Conservation (phyloP, 1,284 basidiomycete species). For the Fomitopsis palustris region DNA sequence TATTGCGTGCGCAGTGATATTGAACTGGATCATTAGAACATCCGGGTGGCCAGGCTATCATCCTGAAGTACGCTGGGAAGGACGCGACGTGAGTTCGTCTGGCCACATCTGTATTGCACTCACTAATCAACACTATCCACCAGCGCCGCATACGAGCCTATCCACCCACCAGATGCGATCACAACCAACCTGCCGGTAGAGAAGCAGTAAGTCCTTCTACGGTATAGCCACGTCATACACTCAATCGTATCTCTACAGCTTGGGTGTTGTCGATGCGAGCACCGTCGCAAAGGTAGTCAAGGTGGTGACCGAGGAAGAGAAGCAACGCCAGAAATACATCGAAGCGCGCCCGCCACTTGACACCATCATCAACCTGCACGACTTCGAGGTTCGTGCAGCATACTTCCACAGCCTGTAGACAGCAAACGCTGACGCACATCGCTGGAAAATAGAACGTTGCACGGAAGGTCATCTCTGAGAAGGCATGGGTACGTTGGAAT, state of each 20-base stretch:
- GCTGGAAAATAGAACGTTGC: conserved; percentile 40
- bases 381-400: conserved; percentile 50
- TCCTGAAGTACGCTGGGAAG: conserved; percentile 70
- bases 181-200: conserved; percentile 53
- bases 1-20: not conserved
- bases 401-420: not conserved
- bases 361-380: conserved; percentile 66
- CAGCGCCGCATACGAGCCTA: conserved; percentile 57
- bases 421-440: not conserved
- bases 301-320: conserved; percentile 42
- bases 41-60: conserved; percentile 54
- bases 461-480: conserved; percentile 46
- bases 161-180: conserved; percentile 63
- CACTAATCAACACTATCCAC: not conserved
- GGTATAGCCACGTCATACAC: not conserved
- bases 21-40: conserved; percentile 34
- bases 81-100: conserved; percentile 57
- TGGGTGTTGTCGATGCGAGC: conserved; percentile 48
- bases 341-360: conserved; percentile 48
- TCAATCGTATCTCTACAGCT: conserved; percentile 19
- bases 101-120: too few species aligned
- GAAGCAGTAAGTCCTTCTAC: conserved; percentile 34
- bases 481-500: conserved; percentile 33
- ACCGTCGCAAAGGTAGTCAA: conserved; percentile 42
- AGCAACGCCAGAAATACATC: conserved; percentile 35